Base-by-base conservation (phyloP, 2,329 filamentous ascomycete species). In the Alternaria infectoria region DNA sequence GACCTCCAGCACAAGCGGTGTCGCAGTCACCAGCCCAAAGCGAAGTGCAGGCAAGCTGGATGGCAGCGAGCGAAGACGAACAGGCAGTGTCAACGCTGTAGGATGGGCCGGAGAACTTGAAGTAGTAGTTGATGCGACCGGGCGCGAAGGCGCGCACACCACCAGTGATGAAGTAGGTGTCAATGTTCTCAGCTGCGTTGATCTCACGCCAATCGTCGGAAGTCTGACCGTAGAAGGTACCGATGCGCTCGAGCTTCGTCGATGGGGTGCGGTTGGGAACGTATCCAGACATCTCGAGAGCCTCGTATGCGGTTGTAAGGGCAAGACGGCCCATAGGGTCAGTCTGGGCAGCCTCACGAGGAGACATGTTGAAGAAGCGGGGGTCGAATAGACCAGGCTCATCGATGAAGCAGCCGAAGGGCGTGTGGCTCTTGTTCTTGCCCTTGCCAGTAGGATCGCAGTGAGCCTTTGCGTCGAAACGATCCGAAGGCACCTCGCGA, bases 341-440 rank as follows among this genome's bases (percentile, higher is more conserved):
- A 2, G 91, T 93, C 75, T 93, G 91, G 55, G 88, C 87, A 26
- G 92, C 92, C 80, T 95, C 91, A 70, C 91, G 88, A 6, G 91
- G 91, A 36, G 91, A 93, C 89, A 95, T 93, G 80, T 93, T 93
- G 86, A 95, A 95, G 81, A 95, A 94, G 1, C 90, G 85, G n/a
- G 91, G 89, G 71, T 95, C 92, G 73, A 95, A 95, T 51, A 91
- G 83, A 59, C 91, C 91, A 0, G 91, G 91, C 65, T 93, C 87
- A 65, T 93, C 88, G 68, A 93, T 87, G 81, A 89, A 93, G 81
- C 90, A 92, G 15, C 91, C 91, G 70, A 89, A 93, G 4, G 89
- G 90, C 1, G 91, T 93, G 78, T 92, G 89, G 57, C 88, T 91
- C 61, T 91, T 93, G 81, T 93, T 94, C 77, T 89, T 89, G 30